Evolutionary conservation across 163 green algal genomes (phyloP).

Genomic region (Prototheca stagnorum): DNA sequence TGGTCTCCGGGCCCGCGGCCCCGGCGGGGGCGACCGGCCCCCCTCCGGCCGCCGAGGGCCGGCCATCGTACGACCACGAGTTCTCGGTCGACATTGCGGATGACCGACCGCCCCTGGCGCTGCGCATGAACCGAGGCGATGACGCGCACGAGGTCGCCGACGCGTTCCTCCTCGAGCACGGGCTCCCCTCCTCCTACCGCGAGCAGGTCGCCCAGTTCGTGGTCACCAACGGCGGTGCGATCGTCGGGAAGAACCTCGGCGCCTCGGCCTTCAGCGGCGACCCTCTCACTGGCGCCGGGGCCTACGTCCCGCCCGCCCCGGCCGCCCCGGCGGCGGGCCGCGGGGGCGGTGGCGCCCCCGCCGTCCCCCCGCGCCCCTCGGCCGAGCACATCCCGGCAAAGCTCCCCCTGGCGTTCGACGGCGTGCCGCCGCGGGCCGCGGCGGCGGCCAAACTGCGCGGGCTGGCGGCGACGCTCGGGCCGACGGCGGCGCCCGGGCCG

Average conservation of each 20-base stretch:
- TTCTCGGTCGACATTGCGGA: slow-evolving; percentile 91
- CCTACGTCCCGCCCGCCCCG: slow-evolving; percentile 13
- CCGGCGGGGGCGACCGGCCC: background rate
- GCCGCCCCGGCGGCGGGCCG: slow-evolving; percentile 2
- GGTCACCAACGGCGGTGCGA: slow-evolving; percentile 46
- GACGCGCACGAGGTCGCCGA: slow-evolving; percentile 84
- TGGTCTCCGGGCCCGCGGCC: slow-evolving; percentile 33
- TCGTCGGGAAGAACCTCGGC: slow-evolving; percentile 10
- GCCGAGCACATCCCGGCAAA: too few species aligned
- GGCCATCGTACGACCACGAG: slow-evolving; percentile 62
- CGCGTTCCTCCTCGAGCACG: slow-evolving; percentile 61
- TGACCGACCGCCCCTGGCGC: slow-evolving; percentile 49
- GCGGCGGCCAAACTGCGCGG: background rate
- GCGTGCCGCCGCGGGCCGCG: background rate
- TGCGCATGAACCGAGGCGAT: slow-evolving; percentile 62
- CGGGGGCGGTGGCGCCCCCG: too few species aligned
- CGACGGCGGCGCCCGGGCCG: background rate
- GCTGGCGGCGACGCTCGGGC: background rate
- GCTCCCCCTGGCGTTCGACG: background rate
- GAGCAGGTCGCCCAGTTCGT: slow-evolving; percentile 90
- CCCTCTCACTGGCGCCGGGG: slow-evolving; percentile 24
- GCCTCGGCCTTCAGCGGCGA: slow-evolving; percentile 5
- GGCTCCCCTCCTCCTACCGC: slow-evolving; percentile 51
- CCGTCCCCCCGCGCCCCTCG: too few species aligned
- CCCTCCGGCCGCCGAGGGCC: background rate